Conservation (phyloP, 2,329 filamentous ascomycete genomes). For the Simplicillium aogashimaense region DNA sequence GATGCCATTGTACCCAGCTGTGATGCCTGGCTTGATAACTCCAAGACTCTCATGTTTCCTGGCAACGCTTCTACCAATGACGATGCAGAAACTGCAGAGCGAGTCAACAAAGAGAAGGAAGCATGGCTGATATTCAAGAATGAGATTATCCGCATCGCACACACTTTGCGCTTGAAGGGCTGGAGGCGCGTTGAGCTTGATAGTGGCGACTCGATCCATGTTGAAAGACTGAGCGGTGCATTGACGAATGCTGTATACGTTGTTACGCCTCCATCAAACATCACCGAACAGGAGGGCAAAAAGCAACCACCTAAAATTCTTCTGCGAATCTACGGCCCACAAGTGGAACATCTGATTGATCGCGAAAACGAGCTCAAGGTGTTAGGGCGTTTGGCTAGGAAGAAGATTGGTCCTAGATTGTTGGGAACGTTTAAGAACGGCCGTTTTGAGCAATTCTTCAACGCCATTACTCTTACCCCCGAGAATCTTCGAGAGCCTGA, state of each 20-base stretch:
- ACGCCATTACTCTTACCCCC: slow-evolving; percentile 71
- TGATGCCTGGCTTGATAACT: slow-evolving; percentile 79
- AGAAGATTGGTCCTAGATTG: slow-evolving; percentile 85
- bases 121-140: slow-evolving; percentile 83
- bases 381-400: slow-evolving; percentile 73
- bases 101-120: slow-evolving; percentile 57
- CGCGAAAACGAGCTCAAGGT: slow-evolving; percentile 83
- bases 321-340: slow-evolving; percentile 85
- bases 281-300: slow-evolving; percentile 32
- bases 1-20: slow-evolving; percentile 77
- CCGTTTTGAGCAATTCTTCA: slow-evolving; percentile 89
- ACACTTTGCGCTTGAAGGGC: slow-evolving; percentile 82
- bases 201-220: slow-evolving; percentile 54
- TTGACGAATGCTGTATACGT: slow-evolving; percentile 96
- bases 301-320: slow-evolving; percentile 59
- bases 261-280: slow-evolving; percentile 65
- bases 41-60: slow-evolving; percentile 72
- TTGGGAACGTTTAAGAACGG: slow-evolving; percentile 91
- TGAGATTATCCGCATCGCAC: slow-evolving; percentile 80
- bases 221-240: slow-evolving; percentile 77
- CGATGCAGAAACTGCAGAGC: slow-evolving; percentile 25
- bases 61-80: slow-evolving; percentile 34
- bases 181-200: slow-evolving; percentile 79
- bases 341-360: slow-evolving; percentile 93
- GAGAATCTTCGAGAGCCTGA: slow-evolving; percentile 69